phyloP scores from a whole-genome alignment of 2,329 filamentous ascomycete species.

The Aspergillus floridensis region DNA sequence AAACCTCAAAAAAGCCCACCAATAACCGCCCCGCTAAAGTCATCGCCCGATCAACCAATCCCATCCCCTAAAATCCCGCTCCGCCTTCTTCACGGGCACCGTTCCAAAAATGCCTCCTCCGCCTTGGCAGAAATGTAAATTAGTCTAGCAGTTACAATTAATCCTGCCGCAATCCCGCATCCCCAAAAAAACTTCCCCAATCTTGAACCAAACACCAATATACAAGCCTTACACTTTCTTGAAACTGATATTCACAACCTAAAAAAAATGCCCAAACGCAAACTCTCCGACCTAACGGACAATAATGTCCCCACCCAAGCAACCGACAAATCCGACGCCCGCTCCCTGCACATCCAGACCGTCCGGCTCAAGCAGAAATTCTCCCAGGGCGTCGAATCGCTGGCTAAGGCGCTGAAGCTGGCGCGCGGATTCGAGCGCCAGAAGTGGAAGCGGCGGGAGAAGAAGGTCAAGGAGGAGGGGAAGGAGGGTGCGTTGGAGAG shows the following conservation, averaged over 20 bases:
- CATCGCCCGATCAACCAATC: background rate
- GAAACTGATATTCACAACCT: background rate
- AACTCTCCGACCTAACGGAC: conserved; percentile 33
- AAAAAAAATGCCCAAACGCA: conserved; percentile 41
- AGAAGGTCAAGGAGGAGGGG: conserved; percentile 49
- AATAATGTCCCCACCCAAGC: background rate
- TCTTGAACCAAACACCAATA: background rate
- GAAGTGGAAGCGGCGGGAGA: conserved; percentile 60
- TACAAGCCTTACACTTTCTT: background rate
- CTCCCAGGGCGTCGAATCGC: conserved; percentile 48
- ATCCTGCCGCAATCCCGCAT: background rate
- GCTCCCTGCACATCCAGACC: conserved; percentile 29
- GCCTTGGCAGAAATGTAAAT: background rate
- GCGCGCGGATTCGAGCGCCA: conserved; percentile 63
- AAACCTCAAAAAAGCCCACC: background rate
- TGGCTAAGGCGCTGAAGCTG: conserved; percentile 55
- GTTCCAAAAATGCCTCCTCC: background rate
- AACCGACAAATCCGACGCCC: conserved; percentile 12
- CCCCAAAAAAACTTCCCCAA: background rate
- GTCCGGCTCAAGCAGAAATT: conserved; percentile 48
- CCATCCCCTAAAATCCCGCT: background rate
- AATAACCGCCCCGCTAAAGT: conserved; percentile 3
- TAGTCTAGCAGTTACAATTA: too few species aligned
- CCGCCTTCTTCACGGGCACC: background rate
- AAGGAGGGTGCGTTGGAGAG: conserved; percentile 37